These are phyloP conservation scores for Waltiozyma sp. DNA, from an alignment of 1,139 yeast genomes.

Conservation along the genomic window DNA sequence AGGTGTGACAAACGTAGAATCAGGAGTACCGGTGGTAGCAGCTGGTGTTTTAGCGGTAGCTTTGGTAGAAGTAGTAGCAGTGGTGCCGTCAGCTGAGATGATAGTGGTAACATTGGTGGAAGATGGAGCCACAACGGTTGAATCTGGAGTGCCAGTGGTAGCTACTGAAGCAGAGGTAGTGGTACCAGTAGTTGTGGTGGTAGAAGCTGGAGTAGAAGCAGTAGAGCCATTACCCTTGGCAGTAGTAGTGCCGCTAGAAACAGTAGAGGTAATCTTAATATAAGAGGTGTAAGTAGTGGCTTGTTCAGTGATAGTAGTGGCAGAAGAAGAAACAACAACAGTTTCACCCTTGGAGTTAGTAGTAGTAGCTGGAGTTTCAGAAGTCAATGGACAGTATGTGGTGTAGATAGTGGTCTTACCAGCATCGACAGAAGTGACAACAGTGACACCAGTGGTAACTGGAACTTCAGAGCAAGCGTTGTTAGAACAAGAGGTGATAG, in stretches of 20 bases:
- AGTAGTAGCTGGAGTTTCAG: neutral
- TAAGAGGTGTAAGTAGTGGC: conserved; percentile 15
- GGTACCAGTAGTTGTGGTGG: neutral
- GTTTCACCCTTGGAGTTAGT: neutral
- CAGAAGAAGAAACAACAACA: conserved; percentile 1
- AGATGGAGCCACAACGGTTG: no score
- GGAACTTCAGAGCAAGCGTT: conserved; percentile 13
- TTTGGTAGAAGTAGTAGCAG: no score
- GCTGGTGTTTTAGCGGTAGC: neutral
- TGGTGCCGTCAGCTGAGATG: neutral
- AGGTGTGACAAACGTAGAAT: neutral
- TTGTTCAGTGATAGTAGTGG: conserved; percentile 6
- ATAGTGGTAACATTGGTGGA: neutral
- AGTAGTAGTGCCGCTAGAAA: neutral
- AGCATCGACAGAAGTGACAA: conserved; percentile 8
- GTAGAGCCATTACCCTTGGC: neutral
- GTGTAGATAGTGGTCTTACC: conserved; percentile 23
- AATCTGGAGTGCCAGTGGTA: neutral
- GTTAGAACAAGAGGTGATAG: conserved; percentile 16
- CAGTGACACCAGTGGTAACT: conserved; percentile 17
- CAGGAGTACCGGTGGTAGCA: neutral
- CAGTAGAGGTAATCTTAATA: conserved; percentile 14
- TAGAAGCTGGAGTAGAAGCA: conserved; percentile 9
- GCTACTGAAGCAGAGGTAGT: conserved; percentile 3
- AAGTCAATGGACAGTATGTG: conserved; percentile 26